Evolutionary conservation across 1,139 yeast species (phyloP).

Genomic region (Zygosaccharomyces sapae): DNA sequence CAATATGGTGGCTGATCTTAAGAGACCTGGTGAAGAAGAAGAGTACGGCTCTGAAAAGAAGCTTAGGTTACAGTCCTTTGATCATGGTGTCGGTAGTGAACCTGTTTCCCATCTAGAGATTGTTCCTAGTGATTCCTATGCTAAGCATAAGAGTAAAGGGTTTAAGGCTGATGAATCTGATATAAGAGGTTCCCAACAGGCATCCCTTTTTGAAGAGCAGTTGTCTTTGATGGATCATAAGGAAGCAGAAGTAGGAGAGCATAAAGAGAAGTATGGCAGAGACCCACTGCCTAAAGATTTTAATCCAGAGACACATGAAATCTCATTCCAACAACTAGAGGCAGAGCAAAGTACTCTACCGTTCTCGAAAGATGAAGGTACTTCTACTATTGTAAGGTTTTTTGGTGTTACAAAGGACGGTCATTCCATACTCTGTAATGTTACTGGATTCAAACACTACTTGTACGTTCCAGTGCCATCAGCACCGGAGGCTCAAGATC

Average conservation of each 20-base stretch:
- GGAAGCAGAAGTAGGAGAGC: constrained; percentile 27
- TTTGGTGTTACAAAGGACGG: constrained; percentile 92
- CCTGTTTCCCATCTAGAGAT: constrained; percentile 36
- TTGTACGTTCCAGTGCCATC: constrained; percentile 89
- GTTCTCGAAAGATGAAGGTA: constrained; percentile 37
- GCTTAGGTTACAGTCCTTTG: constrained; percentile 28
- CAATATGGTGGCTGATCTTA: constrained; percentile 14
- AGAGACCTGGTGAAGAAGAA: constrained; percentile 30
- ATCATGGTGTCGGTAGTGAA: constrained; percentile 34
- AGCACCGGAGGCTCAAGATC: constrained; percentile 39
- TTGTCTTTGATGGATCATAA: constrained; percentile 53
- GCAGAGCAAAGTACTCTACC: constrained; percentile 74
- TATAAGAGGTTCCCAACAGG: constrained; percentile 33
- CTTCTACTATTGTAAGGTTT: constrained; percentile 64
- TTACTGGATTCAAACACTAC: constrained; percentile 84
- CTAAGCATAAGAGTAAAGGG: constrained; percentile 30
- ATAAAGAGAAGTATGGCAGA: constrained; percentile 36
- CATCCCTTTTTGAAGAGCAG: constrained; percentile 64
- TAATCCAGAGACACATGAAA: constrained; percentile 47
- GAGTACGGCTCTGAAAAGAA: constrained; percentile 27
- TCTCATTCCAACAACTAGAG: constrained; percentile 87
- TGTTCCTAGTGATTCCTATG: constrained; percentile 32
- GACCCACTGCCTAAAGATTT: constrained; percentile 55
- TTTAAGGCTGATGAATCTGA: constrained; percentile 31
- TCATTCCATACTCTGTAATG: constrained; percentile 82